Percentiles rank a stretch among this genome's conserved stretches.
Conservation (phyloP, 2,329 filamentous ascomycete genomes). For the Xylariaceae sp. region DNA sequence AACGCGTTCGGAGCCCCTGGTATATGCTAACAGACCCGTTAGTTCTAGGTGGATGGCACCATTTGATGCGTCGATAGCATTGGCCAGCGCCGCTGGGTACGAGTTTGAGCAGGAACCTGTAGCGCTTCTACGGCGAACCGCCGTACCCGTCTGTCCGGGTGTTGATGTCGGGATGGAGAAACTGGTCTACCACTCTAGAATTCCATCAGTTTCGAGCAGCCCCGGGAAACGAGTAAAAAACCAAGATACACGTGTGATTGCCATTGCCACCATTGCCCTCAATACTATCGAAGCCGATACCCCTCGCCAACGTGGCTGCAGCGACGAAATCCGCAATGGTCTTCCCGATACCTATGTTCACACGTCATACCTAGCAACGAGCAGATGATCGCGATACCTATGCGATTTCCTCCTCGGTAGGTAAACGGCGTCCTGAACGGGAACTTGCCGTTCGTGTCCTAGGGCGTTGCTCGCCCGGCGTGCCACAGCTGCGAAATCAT, state of each 20-base stretch:
- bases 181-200: constrained; percentile 15
- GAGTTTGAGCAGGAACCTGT: constrained; percentile 37
- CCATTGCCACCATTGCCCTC: constrained; percentile 36
- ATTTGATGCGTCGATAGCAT: constrained; percentile 35
- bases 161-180: constrained; percentile 32
- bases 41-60: constrained; percentile 38
- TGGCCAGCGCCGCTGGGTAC: constrained; percentile 32
- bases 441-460: constrained; percentile 27
- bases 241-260: constrained; percentile 2
- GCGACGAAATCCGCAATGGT: constrained; percentile 32
- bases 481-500: constrained; percentile 66
- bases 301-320: constrained; percentile 28
- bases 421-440: constrained; percentile 22
- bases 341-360: constrained; percentile 26
- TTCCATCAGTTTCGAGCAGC: too few relatives aligned
- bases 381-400: constrained; percentile 39
- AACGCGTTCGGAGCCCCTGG: constrained; percentile 47
- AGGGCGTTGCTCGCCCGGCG: constrained; percentile 49
- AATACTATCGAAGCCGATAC: constrained; percentile 54
- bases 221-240: too few relatives aligned
- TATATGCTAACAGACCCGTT: constrained; percentile 50
- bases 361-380: constrained; percentile 42
- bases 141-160: constrained; percentile 37
- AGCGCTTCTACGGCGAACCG: constrained; percentile 35
- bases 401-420: neutral